Percentiles rank a stretch among this genome's conserved stretches.
Conservation (phyloP, 2,329 filamentous ascomycete genomes). For the Calonectria crousiana region DNA sequence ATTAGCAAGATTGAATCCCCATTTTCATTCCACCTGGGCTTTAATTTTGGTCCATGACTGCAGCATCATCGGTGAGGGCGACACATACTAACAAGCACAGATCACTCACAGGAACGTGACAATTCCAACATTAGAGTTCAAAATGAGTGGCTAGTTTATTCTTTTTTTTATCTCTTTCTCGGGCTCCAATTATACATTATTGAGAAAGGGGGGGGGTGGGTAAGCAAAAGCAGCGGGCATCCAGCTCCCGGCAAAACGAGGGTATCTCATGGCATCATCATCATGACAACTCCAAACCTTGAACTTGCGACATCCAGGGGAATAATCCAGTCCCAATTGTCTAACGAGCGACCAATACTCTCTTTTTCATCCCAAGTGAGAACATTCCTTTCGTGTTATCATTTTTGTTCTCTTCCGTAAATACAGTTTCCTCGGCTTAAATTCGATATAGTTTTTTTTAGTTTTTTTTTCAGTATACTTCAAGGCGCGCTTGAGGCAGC, state of each 20-base stretch:
- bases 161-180: not conserved
- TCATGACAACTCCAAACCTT: not conserved
- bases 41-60: not conserved
- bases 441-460: not conserved
- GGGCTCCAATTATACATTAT: constrained; percentile 36
- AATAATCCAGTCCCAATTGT: not conserved
- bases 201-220: not conserved
- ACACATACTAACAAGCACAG: not conserved
- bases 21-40: not conserved
- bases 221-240: constrained; percentile 22
- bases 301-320: not conserved
- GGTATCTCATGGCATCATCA: constrained; percentile 32
- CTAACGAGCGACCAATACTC: not conserved
- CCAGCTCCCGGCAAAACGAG: constrained; percentile 37
- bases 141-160: constrained; percentile 2
- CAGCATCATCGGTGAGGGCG: not conserved
- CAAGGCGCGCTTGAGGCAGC: not conserved
- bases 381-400: not conserved
- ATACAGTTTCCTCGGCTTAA: not conserved
- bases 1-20: not conserved
- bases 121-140: not conserved
- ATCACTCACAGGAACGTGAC: not conserved
- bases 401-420: not conserved
- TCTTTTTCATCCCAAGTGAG: not conserved
- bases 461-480: not conserved